A percentile compares a stretch with the other conserved stretches of the same genome.
Conservation (phyloP, 139 green algal species). For the Chlamydomonas incerta region DNA sequence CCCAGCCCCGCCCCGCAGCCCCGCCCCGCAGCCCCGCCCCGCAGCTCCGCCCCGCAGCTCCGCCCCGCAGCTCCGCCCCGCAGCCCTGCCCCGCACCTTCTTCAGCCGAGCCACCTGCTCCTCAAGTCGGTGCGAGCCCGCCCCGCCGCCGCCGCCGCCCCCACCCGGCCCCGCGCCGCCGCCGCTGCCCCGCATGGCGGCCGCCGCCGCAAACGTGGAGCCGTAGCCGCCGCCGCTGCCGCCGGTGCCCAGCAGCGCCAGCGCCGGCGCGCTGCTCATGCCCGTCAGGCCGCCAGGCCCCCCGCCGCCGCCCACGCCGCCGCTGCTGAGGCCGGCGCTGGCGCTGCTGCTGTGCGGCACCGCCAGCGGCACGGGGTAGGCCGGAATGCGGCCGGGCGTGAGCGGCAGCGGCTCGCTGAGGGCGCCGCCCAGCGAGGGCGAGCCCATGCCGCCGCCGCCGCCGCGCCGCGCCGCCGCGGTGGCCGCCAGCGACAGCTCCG, state of each 20-base stretch:
- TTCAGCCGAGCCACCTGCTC: conserved; percentile 30
- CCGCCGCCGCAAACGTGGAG: neutral
- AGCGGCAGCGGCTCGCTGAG: neutral
- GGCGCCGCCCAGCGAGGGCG: neutral
- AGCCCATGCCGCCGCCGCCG: neutral
- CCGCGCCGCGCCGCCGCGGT: neutral
- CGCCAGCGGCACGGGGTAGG: neutral
- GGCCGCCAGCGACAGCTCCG: too few species aligned
- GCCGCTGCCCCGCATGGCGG: neutral
- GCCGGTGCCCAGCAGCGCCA: neutral
- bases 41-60: too few species aligned
- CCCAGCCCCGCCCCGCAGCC: too few species aligned
- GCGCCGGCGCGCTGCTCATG: neutral
- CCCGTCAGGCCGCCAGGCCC: neutral
- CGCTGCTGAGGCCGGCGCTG: neutral
- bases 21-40: too few species aligned
- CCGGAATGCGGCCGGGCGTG: neutral
- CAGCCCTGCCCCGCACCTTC: neutral
- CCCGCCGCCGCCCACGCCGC: neutral
- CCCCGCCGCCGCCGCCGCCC: neutral
- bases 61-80: too few species aligned
- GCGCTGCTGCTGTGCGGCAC: neutral
- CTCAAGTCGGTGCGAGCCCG: neutral
- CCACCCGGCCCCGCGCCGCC: neutral
- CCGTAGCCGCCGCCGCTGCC: neutral